Conservation (phyloP, 2,329 filamentous ascomycete species). For the Aspergillus felis region DNA sequence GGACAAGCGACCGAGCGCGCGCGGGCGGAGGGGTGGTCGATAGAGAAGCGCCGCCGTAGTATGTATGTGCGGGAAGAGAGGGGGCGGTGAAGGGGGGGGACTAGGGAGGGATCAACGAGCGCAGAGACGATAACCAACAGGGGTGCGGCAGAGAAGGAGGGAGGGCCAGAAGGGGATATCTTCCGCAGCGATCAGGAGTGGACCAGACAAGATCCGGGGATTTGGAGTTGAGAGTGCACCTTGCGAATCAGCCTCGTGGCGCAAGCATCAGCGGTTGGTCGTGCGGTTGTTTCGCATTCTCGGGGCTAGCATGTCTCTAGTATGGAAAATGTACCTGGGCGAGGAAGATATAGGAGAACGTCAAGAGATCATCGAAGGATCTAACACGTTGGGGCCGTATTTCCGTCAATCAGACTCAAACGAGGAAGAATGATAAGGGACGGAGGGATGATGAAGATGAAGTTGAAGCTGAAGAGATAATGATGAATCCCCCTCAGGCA, state of each 20-base stretch:
- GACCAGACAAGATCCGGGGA: background rate
- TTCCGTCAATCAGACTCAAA: background rate
- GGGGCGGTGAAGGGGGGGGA: slow-evolving; percentile 4
- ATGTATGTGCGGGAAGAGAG: slow-evolving; percentile 6
- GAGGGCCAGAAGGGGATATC: slow-evolving; percentile 7
- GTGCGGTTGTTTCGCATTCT: slow-evolving; percentile 12
- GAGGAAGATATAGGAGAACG: background rate
- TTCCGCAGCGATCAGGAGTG: slow-evolving; percentile 11
- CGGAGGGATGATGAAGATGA: background rate
- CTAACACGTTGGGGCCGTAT: background rate
- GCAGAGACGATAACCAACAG: background rate
- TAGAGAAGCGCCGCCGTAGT: background rate
- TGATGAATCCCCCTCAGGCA: background rate
- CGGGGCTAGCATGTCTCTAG: background rate
- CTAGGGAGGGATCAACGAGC: background rate
- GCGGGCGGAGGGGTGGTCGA: slow-evolving; percentile 1
- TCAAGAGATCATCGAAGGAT: background rate
- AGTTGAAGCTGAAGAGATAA: background rate
- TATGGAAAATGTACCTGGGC: background rate
- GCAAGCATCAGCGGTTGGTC: slow-evolving; percentile 3
- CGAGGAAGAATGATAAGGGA: background rate
- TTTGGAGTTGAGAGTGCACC: slow-evolving; percentile 8
- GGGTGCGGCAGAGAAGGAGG: background rate
- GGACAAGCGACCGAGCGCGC: background rate
- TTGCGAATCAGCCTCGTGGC: slow-evolving; percentile 23